These are phyloP conservation scores for Taphrina pruni DNA, from an alignment of 1,139 yeast species.

Conservation along the genomic window DNA sequence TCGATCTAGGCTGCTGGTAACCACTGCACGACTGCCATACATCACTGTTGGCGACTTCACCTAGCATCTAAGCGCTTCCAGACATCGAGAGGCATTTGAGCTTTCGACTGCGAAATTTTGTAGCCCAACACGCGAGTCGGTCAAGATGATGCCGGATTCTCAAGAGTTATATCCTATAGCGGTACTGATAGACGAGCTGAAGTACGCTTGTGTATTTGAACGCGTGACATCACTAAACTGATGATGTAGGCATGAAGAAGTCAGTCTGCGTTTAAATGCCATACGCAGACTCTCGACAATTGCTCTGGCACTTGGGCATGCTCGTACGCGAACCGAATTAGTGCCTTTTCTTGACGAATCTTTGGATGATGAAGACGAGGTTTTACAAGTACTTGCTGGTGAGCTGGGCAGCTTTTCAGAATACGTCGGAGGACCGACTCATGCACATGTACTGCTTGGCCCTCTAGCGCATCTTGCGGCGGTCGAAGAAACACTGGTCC, in stretches of 20 bases:
- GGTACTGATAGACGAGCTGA: slow-evolving; percentile 91
- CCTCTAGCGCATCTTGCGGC: slow-evolving; percentile 88
- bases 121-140: neutral
- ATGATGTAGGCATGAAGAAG: slow-evolving; percentile 74
- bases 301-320: slow-evolving; percentile 93
- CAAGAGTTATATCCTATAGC: slow-evolving; percentile 89
- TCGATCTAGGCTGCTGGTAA: no score
- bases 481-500: slow-evolving; percentile 96
- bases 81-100: no score
- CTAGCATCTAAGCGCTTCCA: no score
- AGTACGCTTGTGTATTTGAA: slow-evolving; percentile 50
- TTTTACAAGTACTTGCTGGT: slow-evolving; percentile 88
- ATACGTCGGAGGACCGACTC: slow-evolving; percentile 80
- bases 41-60: no score
- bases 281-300: slow-evolving; percentile 94
- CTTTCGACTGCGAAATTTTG: neutral
- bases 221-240: neutral
- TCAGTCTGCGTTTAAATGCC: slow-evolving; percentile 89
- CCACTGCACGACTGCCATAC: no score
- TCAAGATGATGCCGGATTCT: slow-evolving; percentile 8
- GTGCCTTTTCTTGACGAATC: slow-evolving; percentile 91
- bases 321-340: slow-evolving; percentile 85
- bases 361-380: slow-evolving; percentile 98
- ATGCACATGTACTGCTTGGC: slow-evolving; percentile 77
- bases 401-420: slow-evolving; percentile 89